Conservation (phyloP, 2,329 filamentous ascomycete species). For the Penicillium crustosum region DNA sequence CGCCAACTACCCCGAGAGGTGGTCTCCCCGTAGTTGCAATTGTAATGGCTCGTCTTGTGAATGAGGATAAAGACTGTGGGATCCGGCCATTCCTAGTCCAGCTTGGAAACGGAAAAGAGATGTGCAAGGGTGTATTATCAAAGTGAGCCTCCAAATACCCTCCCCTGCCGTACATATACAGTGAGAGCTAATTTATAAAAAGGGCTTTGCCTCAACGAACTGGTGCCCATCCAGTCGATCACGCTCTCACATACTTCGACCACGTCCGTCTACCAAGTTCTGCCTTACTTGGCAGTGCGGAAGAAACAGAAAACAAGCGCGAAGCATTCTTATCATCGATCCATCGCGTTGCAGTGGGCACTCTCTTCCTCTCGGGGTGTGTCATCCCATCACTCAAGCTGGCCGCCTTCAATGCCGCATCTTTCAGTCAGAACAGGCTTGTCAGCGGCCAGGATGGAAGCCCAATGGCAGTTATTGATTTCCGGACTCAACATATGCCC, state of each 20-base stretch:
- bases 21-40: constrained; percentile 32
- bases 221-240: constrained; percentile 33
- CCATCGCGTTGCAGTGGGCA: constrained; percentile 4
- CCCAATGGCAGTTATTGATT: neutral
- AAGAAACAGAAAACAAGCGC: constrained; percentile 19
- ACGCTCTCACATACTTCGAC: constrained; percentile 37
- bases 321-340: constrained; percentile 28
- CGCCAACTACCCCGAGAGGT: constrained; percentile 12
- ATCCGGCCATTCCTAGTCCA: constrained; percentile 35
- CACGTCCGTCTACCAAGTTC: constrained; percentile 29
- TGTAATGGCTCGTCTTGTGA: constrained; percentile 36
- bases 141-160: constrained; percentile 1
- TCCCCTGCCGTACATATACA: neutral
- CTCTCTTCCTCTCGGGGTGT: constrained; percentile 2
- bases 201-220: constrained; percentile 11
- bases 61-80: constrained; percentile 26
- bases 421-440: constrained; percentile 1
- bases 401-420: neutral
- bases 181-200: neutral
- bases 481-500: neutral
- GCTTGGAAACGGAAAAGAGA: constrained; percentile 25
- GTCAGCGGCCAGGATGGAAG: neutral
- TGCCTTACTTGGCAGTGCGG: constrained; percentile 30
- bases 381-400: constrained; percentile 2
- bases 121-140: constrained; percentile 32